Evolutionary conservation across 2,329 filamentous ascomycete species (phyloP).

Genomic region (Penicillium sp.): DNA sequence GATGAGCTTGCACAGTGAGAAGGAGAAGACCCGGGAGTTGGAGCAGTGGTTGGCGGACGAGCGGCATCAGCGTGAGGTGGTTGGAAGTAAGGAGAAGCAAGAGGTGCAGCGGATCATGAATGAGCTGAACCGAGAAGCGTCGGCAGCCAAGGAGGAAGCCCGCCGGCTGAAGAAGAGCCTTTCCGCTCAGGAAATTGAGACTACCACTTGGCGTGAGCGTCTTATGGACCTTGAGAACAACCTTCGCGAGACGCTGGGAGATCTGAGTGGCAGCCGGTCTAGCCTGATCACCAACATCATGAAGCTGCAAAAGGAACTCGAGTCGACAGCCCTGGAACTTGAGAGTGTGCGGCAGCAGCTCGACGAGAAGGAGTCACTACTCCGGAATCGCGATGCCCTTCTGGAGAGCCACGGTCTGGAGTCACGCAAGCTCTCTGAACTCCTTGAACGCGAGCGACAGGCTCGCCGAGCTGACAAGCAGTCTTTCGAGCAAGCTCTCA

Average conservation of each 20-base stretch:
- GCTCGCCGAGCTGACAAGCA: slow-evolving; percentile 83
- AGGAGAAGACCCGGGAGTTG: slow-evolving; percentile 71
- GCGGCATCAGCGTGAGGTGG: slow-evolving; percentile 79
- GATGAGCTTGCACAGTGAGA: slow-evolving; percentile 78
- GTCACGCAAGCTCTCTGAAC: slow-evolving; percentile 77
- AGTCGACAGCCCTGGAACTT: slow-evolving; percentile 79
- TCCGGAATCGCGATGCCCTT: slow-evolving; percentile 84
- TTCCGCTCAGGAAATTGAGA: slow-evolving; percentile 82
- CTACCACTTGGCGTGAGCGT: slow-evolving; percentile 86
- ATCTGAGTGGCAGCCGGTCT: slow-evolving; percentile 81
- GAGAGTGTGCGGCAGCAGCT: slow-evolving; percentile 75
- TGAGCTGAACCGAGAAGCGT: slow-evolving; percentile 83
- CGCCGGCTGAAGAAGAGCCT: slow-evolving; percentile 80
- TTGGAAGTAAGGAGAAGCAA: slow-evolving; percentile 87
- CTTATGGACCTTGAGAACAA: slow-evolving; percentile 88
- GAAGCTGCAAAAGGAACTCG: slow-evolving; percentile 84
- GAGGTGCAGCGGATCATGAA: slow-evolving; percentile 93
- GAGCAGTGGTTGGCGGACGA: slow-evolving; percentile 77
- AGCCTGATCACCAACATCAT: slow-evolving; percentile 83
- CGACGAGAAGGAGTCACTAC: slow-evolving; percentile 85
- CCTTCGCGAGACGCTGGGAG: slow-evolving; percentile 81
- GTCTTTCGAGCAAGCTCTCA: slow-evolving; percentile 84
- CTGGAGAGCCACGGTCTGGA: slow-evolving; percentile 89
- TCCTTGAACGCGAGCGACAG: slow-evolving; percentile 88
- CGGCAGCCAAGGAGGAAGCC: slow-evolving; percentile 80